These are phyloP conservation scores for Rhizopus arrhizus DNA, from an alignment of 371 early-diverging fungal species.

Conservation along the genomic window DNA sequence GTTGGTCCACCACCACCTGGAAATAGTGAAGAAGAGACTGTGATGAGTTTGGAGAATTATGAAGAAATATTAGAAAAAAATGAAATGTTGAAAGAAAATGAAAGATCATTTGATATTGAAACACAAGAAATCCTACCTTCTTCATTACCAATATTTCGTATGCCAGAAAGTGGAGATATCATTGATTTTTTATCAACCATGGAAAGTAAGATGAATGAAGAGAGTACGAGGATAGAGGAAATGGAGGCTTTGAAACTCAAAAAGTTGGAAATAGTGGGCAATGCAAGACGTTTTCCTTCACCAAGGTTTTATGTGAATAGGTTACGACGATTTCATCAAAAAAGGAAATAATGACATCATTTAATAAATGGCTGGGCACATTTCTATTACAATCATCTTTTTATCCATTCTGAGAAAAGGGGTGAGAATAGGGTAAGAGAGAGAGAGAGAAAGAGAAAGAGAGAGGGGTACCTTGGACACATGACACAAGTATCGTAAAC, in stretches of 20 bases:
- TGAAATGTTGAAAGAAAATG: neutral
- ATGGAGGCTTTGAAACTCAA: conserved; percentile 20
- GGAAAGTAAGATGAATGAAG: conserved; percentile 33
- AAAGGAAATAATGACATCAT: neutral
- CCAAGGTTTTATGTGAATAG: conserved; percentile 4
- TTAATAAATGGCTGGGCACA: neutral
- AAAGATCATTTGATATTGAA: neutral
- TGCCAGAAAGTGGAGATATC: conserved; percentile 48
- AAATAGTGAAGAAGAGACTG: neutral
- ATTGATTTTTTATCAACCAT: conserved; percentile 42
- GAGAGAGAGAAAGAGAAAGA: too few relatives aligned
- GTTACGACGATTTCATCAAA: conserved; percentile 18
- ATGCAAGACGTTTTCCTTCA: conserved; percentile 2
- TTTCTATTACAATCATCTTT: too few relatives aligned
- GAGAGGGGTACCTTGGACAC: neutral
- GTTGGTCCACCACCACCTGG: conserved; percentile 31
- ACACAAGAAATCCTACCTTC: conserved; percentile 7
- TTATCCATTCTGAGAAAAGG: too few relatives aligned
- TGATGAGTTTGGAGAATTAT: conserved; percentile 9
- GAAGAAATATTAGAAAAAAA: conserved; percentile 5
- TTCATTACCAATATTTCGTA: conserved; percentile 40
- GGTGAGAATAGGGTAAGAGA: too few relatives aligned
- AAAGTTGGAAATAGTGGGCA: conserved; percentile 17
- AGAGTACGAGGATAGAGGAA: conserved; percentile 16
- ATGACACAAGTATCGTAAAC: neutral